These are phyloP conservation scores for Globisporangium cystogenes DNA, from an alignment of 352 stramenopile genomes.

Conservation along the genomic window DNA sequence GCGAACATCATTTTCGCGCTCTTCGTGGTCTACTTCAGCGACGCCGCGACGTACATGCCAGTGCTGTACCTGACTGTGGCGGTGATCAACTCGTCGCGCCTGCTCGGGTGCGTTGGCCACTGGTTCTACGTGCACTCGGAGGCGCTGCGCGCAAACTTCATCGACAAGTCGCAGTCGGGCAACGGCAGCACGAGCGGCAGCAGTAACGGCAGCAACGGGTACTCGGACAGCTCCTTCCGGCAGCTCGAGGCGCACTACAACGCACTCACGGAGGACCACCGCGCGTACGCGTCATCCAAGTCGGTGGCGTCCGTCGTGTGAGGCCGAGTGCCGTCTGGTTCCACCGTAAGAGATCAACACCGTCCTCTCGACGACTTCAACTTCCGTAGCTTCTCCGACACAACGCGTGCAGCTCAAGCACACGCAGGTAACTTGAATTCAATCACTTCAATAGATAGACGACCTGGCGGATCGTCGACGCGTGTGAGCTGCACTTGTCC, in stretches of 20 bases:
- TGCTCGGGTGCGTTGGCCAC: conserved; percentile 65
- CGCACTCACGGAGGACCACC: conserved; percentile 58
- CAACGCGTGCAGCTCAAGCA: no score
- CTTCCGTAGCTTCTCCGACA: no score
- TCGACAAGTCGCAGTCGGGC: conserved; percentile 50
- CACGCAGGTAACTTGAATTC: no score
- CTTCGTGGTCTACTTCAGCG: conserved; percentile 63
- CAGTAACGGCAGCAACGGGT: conserved; percentile 10
- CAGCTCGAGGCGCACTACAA: conserved; percentile 75
- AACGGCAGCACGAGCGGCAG: conserved; percentile 51
- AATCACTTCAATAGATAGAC: no score
- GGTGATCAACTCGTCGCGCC: conserved; percentile 54
- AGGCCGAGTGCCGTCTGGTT: no score
- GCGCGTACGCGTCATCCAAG: conserved; percentile 38
- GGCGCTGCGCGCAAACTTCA: conserved; percentile 25
- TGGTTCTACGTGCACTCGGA: conserved; percentile 66
- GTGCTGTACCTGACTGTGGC: conserved; percentile 69
- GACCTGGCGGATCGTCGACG: no score
- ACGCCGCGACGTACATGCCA: conserved; percentile 51
- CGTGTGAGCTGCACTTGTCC: no score
- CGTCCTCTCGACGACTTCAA: no score
- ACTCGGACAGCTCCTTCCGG: conserved; percentile 51
- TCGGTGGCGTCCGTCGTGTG: conserved; percentile 14
- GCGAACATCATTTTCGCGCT: conserved; percentile 79
- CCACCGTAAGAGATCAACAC: no score